Evolutionary conservation across 2,329 filamentous ascomycete species (phyloP).

Genomic region (Xylaria sp.): DNA sequence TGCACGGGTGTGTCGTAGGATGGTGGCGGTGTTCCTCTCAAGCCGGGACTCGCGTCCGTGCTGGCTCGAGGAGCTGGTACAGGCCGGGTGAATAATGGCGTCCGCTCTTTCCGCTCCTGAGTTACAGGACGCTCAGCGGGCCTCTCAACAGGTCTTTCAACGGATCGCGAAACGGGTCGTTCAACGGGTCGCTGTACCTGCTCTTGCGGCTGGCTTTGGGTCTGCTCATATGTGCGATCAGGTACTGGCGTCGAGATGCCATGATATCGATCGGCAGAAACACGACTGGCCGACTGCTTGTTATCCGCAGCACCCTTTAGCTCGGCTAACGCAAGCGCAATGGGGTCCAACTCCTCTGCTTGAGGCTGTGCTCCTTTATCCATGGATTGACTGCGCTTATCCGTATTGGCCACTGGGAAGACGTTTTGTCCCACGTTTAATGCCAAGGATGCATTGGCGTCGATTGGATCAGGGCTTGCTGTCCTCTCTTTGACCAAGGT

Average conservation of each 20-base stretch:
- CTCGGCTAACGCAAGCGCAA: slow-evolving; percentile 91
- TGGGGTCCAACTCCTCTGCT: slow-evolving; percentile 81
- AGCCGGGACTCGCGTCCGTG: slow-evolving; percentile 63
- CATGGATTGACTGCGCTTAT: slow-evolving; percentile 64
- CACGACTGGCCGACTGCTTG: slow-evolving; percentile 83
- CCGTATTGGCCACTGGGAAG: slow-evolving; percentile 87
- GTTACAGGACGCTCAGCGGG: slow-evolving; percentile 2
- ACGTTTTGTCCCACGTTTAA: slow-evolving; percentile 96
- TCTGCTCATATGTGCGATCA: slow-evolving; percentile 49
- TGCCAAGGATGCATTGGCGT: slow-evolving; percentile 91
- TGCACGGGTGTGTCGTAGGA: slow-evolving; percentile 84
- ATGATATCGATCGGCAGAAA: slow-evolving; percentile 95
- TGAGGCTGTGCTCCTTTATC: slow-evolving; percentile 51
- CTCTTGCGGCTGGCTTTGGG: slow-evolving; percentile 46
- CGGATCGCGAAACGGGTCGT: no score
- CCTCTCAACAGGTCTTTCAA: neutral
- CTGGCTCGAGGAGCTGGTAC: slow-evolving; percentile 54
- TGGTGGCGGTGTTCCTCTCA: slow-evolving; percentile 83
- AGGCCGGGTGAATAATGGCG: slow-evolving; percentile 57
- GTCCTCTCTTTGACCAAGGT: slow-evolving; percentile 57
- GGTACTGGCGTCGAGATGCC: slow-evolving; percentile 88
- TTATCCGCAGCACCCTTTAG: slow-evolving; percentile 81
- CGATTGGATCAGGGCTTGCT: slow-evolving; percentile 83
- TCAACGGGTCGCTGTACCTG: neutral
- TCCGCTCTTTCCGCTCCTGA: slow-evolving; percentile 48